These are phyloP conservation scores for Wickerhamiella sergipiensis DNA, from an alignment of 805 yeast species.

Conservation along the genomic window DNA sequence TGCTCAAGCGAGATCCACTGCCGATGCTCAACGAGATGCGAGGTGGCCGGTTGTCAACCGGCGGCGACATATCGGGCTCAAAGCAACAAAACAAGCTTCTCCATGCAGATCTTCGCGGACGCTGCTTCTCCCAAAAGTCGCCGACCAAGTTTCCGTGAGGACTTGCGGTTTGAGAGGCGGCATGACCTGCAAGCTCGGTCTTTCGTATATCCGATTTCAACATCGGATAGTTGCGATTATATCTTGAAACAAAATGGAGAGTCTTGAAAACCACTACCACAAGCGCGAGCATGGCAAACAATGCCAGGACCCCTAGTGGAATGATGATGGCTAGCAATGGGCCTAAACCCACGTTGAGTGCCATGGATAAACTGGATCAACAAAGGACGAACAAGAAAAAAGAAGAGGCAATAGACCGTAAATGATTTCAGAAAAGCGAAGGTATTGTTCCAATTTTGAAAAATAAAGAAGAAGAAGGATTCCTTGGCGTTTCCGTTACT, in stretches of 20 bases:
- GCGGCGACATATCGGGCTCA: background rate
- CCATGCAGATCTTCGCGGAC: background rate
- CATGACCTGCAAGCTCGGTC: background rate
- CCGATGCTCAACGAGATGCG: background rate
- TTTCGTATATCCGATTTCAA: background rate
- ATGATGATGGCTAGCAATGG: conserved; percentile 17
- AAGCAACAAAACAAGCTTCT: background rate
- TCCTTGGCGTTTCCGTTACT: background rate
- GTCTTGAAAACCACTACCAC: background rate
- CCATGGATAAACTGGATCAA: conserved; percentile 6
- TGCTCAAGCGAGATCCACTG: background rate
- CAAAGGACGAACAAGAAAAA: background rate
- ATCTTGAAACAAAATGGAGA: background rate
- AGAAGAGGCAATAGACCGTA: background rate
- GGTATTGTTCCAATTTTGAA: background rate
- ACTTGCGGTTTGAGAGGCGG: background rate
- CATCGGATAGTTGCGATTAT: background rate
- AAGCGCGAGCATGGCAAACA: conserved; percentile 8
- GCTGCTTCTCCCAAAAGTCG: background rate
- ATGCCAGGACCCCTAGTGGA: conserved; percentile 15
- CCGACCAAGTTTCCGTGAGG: background rate
- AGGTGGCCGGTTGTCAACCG: background rate
- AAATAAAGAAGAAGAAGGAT: background rate
- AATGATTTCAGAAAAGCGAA: background rate
- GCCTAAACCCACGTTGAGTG: conserved; percentile 7